Conservation (phyloP, 2,329 filamentous ascomycete genomes). For the Botrytis galanthina region DNA sequence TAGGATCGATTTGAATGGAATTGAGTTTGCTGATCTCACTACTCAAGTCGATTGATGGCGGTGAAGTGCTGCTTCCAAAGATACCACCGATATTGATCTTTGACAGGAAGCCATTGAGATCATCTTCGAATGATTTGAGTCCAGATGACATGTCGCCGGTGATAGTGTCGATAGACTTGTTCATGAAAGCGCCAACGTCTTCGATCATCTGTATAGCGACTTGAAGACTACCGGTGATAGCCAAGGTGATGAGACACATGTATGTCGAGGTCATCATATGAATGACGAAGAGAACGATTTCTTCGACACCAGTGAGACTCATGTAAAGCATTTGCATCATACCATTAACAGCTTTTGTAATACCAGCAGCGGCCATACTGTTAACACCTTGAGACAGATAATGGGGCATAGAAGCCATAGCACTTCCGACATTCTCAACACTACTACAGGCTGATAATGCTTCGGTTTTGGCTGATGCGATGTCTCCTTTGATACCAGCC, state of each 20-base stretch:
- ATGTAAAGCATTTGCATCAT: constrained; percentile 77
- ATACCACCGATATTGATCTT: constrained; percentile 50
- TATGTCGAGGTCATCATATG: constrained; percentile 90
- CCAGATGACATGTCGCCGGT: constrained; percentile 47
- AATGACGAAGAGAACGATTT: constrained; percentile 87
- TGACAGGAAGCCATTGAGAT: constrained; percentile 54
- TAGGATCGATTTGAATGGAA: constrained; percentile 64
- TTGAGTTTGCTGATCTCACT: constrained; percentile 64
- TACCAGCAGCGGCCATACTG: constrained; percentile 72
- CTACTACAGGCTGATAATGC: constrained; percentile 86
- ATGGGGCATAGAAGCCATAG: constrained; percentile 97
- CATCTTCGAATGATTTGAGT: constrained; percentile 55
- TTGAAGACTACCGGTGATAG: constrained; percentile 75
- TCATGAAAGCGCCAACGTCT: constrained; percentile 59
- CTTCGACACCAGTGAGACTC: constrained; percentile 78
- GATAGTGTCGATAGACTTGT: constrained; percentile 50
- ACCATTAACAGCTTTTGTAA: constrained; percentile 76
- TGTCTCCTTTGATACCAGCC: constrained; percentile 67
- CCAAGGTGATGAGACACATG: constrained; percentile 81
- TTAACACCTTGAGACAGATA: constrained; percentile 91
- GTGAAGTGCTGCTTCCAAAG: constrained; percentile 40
- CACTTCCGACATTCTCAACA: constrained; percentile 88
- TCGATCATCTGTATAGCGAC: constrained; percentile 63
- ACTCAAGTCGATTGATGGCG: constrained; percentile 63
- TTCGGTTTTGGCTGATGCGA: constrained; percentile 73